These are phyloP conservation scores for Nelumbo lutea DNA, from an alignment of 164 flowering plant species.

Conservation along the genomic window DNA sequence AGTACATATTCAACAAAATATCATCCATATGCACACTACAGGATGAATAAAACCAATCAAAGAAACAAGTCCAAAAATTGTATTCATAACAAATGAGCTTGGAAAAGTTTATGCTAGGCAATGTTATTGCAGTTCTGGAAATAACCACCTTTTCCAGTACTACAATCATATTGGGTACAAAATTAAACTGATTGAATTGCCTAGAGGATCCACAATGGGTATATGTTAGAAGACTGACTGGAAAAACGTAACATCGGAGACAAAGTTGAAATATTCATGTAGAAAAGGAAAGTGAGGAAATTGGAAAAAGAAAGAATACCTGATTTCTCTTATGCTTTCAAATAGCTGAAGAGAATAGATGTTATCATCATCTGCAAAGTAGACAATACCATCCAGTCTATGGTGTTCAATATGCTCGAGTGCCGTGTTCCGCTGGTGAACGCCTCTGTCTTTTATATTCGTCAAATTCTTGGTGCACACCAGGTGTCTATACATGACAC, in stretches of 20 bases:
- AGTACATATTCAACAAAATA: too few relatives aligned
- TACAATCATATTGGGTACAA: too few relatives aligned
- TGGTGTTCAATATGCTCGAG: slow-evolving; percentile 78
- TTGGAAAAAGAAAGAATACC: slow-evolving; percentile 32
- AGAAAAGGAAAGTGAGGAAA: too few relatives aligned
- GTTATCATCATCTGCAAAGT: slow-evolving; percentile 96
- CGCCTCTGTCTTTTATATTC: slow-evolving; percentile 69
- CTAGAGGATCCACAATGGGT: background rate
- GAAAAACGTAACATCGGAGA: background rate
- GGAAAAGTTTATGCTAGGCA: too few relatives aligned
- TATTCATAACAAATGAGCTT: too few relatives aligned
- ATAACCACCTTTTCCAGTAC: too few relatives aligned
- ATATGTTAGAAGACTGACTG: background rate
- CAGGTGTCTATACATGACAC: slow-evolving; percentile 84
- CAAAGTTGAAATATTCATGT: too few relatives aligned
- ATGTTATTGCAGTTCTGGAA: too few relatives aligned
- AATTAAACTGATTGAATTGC: too few relatives aligned
- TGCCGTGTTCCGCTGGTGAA: slow-evolving; percentile 77
- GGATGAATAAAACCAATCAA: too few relatives aligned
- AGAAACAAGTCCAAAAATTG: too few relatives aligned
- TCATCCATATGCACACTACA: too few relatives aligned
- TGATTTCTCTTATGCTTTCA: slow-evolving; percentile 61
- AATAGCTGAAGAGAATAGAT: slow-evolving; percentile 77
- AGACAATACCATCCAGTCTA: slow-evolving; percentile 80
- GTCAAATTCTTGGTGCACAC: slow-evolving; percentile 54